phyloP scores from a whole-genome alignment of 1,284 basidiomycete species.

The Malassezia obtusa region DNA sequence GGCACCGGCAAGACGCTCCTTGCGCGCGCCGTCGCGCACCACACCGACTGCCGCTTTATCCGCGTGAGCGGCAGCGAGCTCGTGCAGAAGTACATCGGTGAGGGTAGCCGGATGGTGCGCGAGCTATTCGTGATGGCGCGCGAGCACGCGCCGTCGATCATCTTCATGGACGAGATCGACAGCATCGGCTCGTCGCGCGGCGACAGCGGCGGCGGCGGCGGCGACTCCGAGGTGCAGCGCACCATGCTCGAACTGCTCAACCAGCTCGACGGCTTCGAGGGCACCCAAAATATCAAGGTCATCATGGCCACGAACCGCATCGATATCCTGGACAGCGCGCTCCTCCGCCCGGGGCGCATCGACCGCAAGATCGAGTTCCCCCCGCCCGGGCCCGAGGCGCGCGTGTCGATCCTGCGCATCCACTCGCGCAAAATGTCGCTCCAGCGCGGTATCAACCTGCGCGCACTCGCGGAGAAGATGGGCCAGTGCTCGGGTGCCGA shows the following conservation, averaged over 20 bases:
- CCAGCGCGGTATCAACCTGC: slow-evolving; percentile 91
- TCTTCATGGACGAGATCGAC: slow-evolving; percentile 99
- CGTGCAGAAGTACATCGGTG: slow-evolving; percentile 97
- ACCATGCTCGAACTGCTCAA: slow-evolving; percentile 96
- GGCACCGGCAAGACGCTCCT: slow-evolving; percentile 47
- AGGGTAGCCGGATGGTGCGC: slow-evolving; percentile 67
- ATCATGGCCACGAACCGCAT: slow-evolving; percentile 99
- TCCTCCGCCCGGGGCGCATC: slow-evolving; percentile 89
- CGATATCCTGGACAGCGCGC: slow-evolving; percentile 89
- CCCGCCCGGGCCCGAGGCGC: slow-evolving; percentile 91
- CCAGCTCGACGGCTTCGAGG: slow-evolving; percentile 94
- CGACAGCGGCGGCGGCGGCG: slow-evolving; percentile 66
- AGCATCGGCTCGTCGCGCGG: slow-evolving; percentile 90
- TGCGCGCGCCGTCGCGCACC: slow-evolving; percentile 55
- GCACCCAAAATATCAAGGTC: slow-evolving; percentile 95
- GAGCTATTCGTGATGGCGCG: slow-evolving; percentile 98
- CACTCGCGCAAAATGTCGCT: slow-evolving; percentile 99
- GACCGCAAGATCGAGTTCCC: slow-evolving; percentile 99
- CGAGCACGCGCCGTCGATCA: slow-evolving; percentile 97
- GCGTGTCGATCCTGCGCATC: slow-evolving; percentile 89
- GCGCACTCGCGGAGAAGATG: slow-evolving; percentile 94
- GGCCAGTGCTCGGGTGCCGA: slow-evolving; percentile 96
- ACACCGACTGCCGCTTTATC: slow-evolving; percentile 97
- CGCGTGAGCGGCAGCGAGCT: slow-evolving; percentile 88
- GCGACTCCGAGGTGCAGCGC: slow-evolving; percentile 92